Percentiles rank a stretch among this genome's conserved stretches.
Evolutionary conservation across 495 filamentous ascomycete genomes (phyloP).

Genomic region (Astrocystis sublimbata): DNA sequence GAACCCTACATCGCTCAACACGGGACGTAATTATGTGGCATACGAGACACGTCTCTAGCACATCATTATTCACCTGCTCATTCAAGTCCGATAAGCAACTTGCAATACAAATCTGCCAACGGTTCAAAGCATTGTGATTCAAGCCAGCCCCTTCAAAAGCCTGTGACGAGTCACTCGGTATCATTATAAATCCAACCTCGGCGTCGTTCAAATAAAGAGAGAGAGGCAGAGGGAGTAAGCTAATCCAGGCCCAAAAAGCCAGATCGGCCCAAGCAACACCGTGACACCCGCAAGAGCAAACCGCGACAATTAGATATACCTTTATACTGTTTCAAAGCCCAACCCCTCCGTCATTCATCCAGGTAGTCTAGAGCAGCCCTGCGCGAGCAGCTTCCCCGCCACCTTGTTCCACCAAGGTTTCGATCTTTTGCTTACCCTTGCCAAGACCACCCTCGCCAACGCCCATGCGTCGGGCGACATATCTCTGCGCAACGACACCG

Average conservation of each 20-base stretch:
- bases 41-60: no score
- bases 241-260: background rate
- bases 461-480: constrained; percentile 93
- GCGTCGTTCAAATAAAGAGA: background rate
- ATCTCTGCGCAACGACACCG: constrained; percentile 90
- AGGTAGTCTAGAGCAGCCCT: constrained; percentile 41
- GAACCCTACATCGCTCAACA: no score
- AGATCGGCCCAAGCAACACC: constrained; percentile 4
- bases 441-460: constrained; percentile 84
- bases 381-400: constrained; percentile 84
- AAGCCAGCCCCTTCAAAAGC: background rate
- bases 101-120: background rate
- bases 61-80: no score
- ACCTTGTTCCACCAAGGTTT: constrained; percentile 66
- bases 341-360: background rate
- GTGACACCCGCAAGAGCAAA: background rate
- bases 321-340: background rate
- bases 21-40: no score
- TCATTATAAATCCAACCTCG: constrained; percentile 7
- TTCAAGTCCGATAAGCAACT: no score
- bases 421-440: constrained; percentile 75
- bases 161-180: background rate
- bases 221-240: background rate
- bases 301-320: background rate
- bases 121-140: background rate